Evolutionary conservation across 2,329 filamentous ascomycete species (phyloP).

Genomic region (Aschersonia sp.): DNA sequence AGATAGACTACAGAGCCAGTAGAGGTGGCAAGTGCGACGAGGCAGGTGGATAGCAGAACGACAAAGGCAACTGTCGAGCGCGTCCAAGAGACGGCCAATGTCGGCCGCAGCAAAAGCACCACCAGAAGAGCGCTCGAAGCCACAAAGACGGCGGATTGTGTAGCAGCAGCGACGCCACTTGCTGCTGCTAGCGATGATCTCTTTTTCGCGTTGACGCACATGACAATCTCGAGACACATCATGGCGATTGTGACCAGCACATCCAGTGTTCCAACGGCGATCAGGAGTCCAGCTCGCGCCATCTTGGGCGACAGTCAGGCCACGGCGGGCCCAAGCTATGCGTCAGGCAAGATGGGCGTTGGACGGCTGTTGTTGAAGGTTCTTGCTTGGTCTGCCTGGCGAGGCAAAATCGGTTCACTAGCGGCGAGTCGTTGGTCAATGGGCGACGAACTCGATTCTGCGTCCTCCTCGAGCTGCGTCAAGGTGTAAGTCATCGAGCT

Average conservation of each 20-base stretch:
- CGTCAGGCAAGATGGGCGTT: too few relatives aligned
- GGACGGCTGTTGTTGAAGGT: too few relatives aligned
- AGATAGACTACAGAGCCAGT: constrained; percentile 26
- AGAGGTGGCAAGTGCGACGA: constrained; percentile 29
- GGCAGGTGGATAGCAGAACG: constrained; percentile 22
- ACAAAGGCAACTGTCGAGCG: constrained; percentile 12
- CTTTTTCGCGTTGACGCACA: constrained; percentile 3
- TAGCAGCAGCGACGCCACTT: constrained; percentile 12
- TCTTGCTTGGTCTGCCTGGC: too few relatives aligned
- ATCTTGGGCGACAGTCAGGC: constrained; percentile 3
- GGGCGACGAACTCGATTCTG: background rate
- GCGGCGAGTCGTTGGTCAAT: background rate
- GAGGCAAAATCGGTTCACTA: too few relatives aligned
- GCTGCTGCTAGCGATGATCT: constrained; percentile 4
- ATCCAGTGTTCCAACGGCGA: constrained; percentile 6
- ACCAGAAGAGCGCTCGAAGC: constrained; percentile 18
- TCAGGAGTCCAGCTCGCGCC: constrained; percentile 3
- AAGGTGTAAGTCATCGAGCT: background rate
- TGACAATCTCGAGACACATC: constrained; percentile 8
- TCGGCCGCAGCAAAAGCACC: constrained; percentile 11
- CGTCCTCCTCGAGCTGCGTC: background rate
- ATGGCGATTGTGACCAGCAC: constrained; percentile 7
- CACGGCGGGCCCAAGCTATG: background rate
- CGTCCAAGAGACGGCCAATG: constrained; percentile 10
- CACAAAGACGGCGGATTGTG: constrained; percentile 14